Evolutionary conservation across 768 basidiomycete species (phyloP).

Genomic region (Hericium alpestre): DNA sequence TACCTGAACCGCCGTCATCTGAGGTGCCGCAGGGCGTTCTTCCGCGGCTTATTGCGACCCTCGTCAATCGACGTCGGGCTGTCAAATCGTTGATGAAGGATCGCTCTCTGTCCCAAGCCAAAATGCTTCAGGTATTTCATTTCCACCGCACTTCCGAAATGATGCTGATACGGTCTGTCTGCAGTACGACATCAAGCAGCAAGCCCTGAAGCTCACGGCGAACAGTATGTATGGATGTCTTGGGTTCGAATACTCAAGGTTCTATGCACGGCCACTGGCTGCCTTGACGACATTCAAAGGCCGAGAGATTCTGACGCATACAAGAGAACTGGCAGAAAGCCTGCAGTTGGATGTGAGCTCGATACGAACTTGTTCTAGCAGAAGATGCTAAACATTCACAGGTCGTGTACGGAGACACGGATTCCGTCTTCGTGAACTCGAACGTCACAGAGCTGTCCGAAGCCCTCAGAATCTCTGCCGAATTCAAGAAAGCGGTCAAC

Average conservation of each 20-base stretch:
- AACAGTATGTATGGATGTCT: conserved; percentile 99
- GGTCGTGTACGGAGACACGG: conserved; percentile 99
- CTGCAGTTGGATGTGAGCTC: conserved; percentile 73
- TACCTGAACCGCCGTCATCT: conserved; percentile 76
- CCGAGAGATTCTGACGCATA: conserved; percentile 91
- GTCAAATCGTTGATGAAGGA: conserved; percentile 97
- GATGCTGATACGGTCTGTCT: background rate
- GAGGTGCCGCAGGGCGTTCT: conserved; percentile 76
- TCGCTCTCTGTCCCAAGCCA: conserved; percentile 54
- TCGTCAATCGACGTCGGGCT: conserved; percentile 79
- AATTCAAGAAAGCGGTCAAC: conserved; percentile 94
- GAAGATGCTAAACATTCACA: conserved; percentile 20
- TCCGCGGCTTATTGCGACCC: conserved; percentile 94
- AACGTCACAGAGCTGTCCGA: conserved; percentile 81
- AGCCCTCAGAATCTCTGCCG: conserved; percentile 81
- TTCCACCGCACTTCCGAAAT: background rate
- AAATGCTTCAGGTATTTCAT: conserved; percentile 67
- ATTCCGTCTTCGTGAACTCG: conserved; percentile 97
- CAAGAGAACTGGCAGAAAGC: conserved; percentile 84
- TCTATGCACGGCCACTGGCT: conserved; percentile 94
- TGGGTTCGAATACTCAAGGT: conserved; percentile 92
- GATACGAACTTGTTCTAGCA: background rate
- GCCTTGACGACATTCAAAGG: conserved; percentile 97
- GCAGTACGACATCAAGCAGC: conserved; percentile 94
- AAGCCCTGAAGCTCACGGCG: conserved; percentile 93